phyloP scores from a whole-genome alignment of 352 stramenopile species.

The Phytophthora sansomeana region DNA sequence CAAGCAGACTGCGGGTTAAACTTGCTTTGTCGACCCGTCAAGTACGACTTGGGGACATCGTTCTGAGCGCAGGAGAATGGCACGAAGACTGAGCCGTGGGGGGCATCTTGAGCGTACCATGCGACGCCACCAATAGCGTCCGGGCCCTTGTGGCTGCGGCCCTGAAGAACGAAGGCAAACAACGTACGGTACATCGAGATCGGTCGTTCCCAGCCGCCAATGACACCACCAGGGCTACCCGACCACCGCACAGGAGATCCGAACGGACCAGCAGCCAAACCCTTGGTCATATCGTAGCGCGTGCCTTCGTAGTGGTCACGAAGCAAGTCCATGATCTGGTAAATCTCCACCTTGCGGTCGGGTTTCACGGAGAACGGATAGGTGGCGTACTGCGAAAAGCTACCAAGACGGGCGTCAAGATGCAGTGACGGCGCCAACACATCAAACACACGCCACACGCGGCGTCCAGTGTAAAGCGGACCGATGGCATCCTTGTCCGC shows the following conservation, averaged over 20 bases:
- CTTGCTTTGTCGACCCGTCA: conserved; percentile 70
- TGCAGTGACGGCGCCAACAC: conserved; percentile 79
- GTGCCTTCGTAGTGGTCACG: conserved; percentile 94
- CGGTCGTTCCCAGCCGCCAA: conserved; percentile 85
- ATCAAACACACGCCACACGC: conserved; percentile 91
- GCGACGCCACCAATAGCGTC: conserved; percentile 60
- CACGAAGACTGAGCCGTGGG: conserved; percentile 78
- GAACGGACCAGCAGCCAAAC: conserved; percentile 90
- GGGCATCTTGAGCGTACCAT: conserved; percentile 75
- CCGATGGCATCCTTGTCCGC: conserved; percentile 63
- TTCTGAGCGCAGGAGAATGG: conserved; percentile 72
- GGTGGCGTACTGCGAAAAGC: conserved; percentile 71
- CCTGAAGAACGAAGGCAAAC: conserved; percentile 84
- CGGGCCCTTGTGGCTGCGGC: conserved; percentile 33
- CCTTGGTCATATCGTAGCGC: conserved; percentile 88
- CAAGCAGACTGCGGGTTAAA: conserved; percentile 76
- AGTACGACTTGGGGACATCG: conserved; percentile 59
- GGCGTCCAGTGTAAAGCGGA: conserved; percentile 78
- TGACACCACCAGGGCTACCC: conserved; percentile 52
- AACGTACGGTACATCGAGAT: conserved; percentile 94
- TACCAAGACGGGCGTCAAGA: conserved; percentile 70
- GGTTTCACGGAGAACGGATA: conserved; percentile 93
- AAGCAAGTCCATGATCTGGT: conserved; percentile 86
- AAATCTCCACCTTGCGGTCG: conserved; percentile 60
- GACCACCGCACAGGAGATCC: conserved; percentile 88